Evolutionary conservation across 2,329 filamentous ascomycete genomes (phyloP).

Genomic region (Colletotrichum sp.): DNA sequence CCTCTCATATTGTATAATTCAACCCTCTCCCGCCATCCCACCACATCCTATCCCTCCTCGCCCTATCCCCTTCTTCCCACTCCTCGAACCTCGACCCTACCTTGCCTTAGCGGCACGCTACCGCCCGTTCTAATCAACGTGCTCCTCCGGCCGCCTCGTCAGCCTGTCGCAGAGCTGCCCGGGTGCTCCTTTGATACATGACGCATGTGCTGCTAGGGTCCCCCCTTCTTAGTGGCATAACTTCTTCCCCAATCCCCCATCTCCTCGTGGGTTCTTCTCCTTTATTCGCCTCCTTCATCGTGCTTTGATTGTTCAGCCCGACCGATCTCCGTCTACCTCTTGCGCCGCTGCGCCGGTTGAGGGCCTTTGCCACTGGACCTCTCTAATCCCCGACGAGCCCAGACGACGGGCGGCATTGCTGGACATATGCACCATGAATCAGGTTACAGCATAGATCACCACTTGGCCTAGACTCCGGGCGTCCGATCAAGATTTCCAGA

Average conservation of each 20-base stretch:
- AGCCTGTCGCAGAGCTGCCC: constrained; percentile 21
- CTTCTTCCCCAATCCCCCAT: constrained; percentile 18
- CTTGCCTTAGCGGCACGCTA: constrained; percentile 8
- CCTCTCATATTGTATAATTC: constrained; percentile 14
- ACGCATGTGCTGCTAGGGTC: constrained; percentile 22
- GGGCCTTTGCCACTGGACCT: background rate
- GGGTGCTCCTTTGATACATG: constrained; percentile 24
- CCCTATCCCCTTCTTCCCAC: background rate
- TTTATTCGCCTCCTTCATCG: background rate
- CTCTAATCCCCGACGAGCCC: constrained; percentile 1
- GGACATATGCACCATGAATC: constrained; percentile 35
- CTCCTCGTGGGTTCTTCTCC: constrained; percentile 5
- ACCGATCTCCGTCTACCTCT: background rate
- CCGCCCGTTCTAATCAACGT: constrained; percentile 13
- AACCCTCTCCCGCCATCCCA: background rate
- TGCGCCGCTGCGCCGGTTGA: background rate
- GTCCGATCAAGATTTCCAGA: constrained; percentile 12
- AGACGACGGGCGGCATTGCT: constrained; percentile 34
- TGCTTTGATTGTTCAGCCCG: constrained; percentile 2
- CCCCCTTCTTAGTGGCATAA: constrained; percentile 18
- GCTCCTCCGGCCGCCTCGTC: constrained; percentile 10
- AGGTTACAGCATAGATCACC: constrained; percentile 26
- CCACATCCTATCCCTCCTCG: background rate
- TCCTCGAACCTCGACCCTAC: background rate
- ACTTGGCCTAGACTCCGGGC: constrained; percentile 17